Conservation (phyloP, 1,139 yeast species). For the Arxiozyma heterogenica region DNA sequence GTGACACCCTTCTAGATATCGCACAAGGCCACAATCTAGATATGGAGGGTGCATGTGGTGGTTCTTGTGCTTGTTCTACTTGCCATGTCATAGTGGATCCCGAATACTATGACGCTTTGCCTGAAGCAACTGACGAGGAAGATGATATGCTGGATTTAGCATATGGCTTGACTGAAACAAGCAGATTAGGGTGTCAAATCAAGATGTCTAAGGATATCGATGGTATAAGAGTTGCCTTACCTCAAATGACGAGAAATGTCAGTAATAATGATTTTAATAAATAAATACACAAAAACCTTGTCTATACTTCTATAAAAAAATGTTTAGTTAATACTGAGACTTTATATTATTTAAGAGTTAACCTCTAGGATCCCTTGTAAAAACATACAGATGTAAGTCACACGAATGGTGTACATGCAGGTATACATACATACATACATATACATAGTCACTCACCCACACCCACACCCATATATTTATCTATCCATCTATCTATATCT, state of each 20-base stretch:
- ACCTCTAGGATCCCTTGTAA: too few species aligned
- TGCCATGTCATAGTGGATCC: conserved; percentile 97
- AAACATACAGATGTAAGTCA: too few species aligned
- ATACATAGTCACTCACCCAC: too few species aligned
- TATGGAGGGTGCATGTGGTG: conserved; percentile 99
- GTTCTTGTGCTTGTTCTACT: conserved; percentile 97
- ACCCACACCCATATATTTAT: too few species aligned
- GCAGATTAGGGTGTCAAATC: conserved; percentile 91
- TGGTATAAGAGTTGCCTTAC: conserved; percentile 91
- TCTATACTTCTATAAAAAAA: background rate
- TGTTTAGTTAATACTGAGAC: too few species aligned
- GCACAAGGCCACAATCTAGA: conserved; percentile 91
- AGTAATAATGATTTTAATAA: conserved; percentile 58
- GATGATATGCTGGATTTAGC: conserved; percentile 98
- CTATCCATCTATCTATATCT: too few species aligned
- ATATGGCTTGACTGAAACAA: conserved; percentile 92
- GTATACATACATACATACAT: too few species aligned
- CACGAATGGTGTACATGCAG: too few species aligned
- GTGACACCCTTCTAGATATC: conserved; percentile 83
- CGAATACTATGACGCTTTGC: conserved; percentile 77
- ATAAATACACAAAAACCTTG: background rate
- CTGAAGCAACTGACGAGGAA: conserved; percentile 96
- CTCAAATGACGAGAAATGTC: conserved; percentile 93
- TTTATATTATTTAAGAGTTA: too few species aligned
- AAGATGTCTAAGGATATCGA: conserved; percentile 82